A percentile compares a stretch with the other conserved stretches of the same genome.
These are phyloP conservation scores for Pichia heedii DNA, from an alignment of 805 yeast genomes.

Conservation along the genomic window DNA sequence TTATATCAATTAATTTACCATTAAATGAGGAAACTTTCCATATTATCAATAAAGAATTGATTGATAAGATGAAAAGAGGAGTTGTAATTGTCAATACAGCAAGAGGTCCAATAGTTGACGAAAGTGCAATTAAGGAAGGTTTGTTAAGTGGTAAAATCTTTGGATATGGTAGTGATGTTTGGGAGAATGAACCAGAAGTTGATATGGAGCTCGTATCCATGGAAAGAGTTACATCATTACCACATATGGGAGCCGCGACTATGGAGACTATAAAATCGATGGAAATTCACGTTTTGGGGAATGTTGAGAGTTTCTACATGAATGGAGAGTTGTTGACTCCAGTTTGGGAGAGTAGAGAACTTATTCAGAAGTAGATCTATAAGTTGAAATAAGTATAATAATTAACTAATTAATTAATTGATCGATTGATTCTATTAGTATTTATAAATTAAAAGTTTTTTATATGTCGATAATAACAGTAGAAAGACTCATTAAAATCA, in stretches of 20 bases:
- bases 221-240: constrained; percentile 68
- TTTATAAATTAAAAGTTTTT: neutral
- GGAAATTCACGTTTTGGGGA: constrained; percentile 72
- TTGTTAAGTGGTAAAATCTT: constrained; percentile 59
- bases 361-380: too few species aligned
- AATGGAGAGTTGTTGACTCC: constrained; percentile 64
- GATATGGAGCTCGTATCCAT: constrained; percentile 48
- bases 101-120: constrained; percentile 78
- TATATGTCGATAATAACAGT: constrained; percentile 34
- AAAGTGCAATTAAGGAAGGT: constrained; percentile 44
- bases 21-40: constrained; percentile 65
- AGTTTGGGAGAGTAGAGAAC: constrained; percentile 53
- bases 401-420: too few species aligned
- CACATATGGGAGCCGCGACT: constrained; percentile 87
- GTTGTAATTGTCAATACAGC: constrained; percentile 81
- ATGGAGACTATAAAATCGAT: constrained; percentile 64
- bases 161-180: constrained; percentile 66
- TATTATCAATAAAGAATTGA: constrained; percentile 49
- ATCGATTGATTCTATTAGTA: too few species aligned
- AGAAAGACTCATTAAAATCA: constrained; percentile 43
- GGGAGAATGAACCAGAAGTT: constrained; percentile 64
- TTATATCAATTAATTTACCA: constrained; percentile 70
- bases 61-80: constrained; percentile 68
- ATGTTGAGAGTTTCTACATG: constrained; percentile 45
- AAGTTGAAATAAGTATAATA: too few species aligned